phyloP scores from a whole-genome alignment of 306 rosid species.

The Senna tora region DNA sequence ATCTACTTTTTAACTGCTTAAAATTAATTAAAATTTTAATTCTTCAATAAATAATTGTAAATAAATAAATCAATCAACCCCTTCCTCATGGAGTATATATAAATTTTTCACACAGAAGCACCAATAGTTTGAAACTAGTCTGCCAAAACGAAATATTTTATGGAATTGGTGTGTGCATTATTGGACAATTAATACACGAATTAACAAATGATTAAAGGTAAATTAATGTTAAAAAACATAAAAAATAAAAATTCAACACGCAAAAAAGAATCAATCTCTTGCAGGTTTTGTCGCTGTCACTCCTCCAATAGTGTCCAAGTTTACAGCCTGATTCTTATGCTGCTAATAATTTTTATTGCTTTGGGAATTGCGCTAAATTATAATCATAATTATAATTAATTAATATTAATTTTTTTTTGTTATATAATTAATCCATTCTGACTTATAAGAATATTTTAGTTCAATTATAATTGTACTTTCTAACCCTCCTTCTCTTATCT shows the following conservation, averaged over 20 bases:
- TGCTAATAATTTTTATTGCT: constrained; percentile 52
- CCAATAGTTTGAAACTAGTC: too few species aligned
- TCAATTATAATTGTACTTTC: constrained; percentile 56
- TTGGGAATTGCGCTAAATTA: constrained; percentile 55
- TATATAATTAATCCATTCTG: constrained; percentile 35
- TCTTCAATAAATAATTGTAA: too few species aligned
- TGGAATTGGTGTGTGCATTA: constrained; percentile 18
- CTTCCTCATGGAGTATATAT: too few species aligned
- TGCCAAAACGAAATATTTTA: neutral
- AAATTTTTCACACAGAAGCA: too few species aligned
- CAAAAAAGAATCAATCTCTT: constrained; percentile 53
- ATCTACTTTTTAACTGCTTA: too few species aligned
- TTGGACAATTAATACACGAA: constrained; percentile 36
- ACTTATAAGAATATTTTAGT: constrained; percentile 41
- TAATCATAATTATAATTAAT: too few species aligned
- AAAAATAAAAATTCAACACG: constrained; percentile 42
- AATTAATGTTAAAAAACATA: constrained; percentile 34
- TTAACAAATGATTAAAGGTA: constrained; percentile 41
- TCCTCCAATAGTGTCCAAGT: constrained; percentile 64
- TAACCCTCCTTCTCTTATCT: constrained; percentile 50
- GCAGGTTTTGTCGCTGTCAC: constrained; percentile 65
- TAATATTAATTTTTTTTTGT: neutral
- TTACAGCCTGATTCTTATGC: constrained; percentile 85
- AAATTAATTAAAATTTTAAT: too few species aligned
- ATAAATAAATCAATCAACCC: too few species aligned